Conservation (phyloP, 148 eudicot species). For the Drosera capensis region DNA sequence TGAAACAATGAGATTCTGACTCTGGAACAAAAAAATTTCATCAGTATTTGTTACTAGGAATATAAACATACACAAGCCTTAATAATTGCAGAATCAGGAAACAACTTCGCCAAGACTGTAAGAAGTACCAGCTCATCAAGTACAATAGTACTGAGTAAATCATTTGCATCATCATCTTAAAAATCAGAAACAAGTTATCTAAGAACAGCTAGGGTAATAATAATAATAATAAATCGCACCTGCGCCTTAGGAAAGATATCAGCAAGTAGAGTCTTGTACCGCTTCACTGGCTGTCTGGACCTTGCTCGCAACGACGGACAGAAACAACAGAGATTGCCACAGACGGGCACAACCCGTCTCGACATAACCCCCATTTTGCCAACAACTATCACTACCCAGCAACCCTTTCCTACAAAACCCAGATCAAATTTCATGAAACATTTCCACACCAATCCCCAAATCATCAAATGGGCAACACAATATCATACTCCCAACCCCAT, state of each 20-base stretch:
- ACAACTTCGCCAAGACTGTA: too few relatives aligned
- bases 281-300: conserved; percentile 85
- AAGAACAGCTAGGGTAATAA: background rate
- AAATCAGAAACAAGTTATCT: background rate
- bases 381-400: too few relatives aligned
- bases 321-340: conserved; percentile 73
- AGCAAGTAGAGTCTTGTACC: conserved; percentile 73
- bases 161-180: background rate
- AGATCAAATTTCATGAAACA: too few relatives aligned
- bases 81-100: too few relatives aligned
- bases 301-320: conserved; percentile 76
- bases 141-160: too few relatives aligned
- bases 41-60: too few relatives aligned
- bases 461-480: too few relatives aligned
- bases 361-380: conserved; percentile 94
- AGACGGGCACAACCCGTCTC: conserved; percentile 69
- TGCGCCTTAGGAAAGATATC: conserved; percentile 74
- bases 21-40: background rate
- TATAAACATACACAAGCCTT: too few relatives aligned
- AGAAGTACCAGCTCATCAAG: too few relatives aligned
- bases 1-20: background rate
- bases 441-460: too few relatives aligned
- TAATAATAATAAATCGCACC: conserved; percentile 21
- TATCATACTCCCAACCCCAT: too few relatives aligned
- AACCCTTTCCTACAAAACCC: too few relatives aligned